Evolutionary conservation across 208 protist genomes (phyloP), one percentile per base, ranked within the genome.

Genomic region (Trypanosoma boissoni): DNA sequence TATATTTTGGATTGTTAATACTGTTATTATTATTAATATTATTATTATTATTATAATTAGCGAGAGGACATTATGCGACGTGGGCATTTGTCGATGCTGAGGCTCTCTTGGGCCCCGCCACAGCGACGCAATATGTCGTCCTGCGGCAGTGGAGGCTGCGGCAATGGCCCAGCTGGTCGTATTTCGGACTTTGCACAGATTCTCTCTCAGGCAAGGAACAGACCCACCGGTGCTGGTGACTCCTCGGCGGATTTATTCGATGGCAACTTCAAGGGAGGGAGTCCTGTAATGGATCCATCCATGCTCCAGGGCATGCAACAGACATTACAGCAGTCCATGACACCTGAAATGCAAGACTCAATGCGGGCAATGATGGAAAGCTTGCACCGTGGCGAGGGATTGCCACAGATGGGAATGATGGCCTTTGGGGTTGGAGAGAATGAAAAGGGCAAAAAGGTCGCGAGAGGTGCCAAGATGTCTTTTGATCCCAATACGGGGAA

Each of bases 371-470:
- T 92, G 80, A 72, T 95, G 66, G 73, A 86, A 27, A 72, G 75
- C 4, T 54, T 88, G 53, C 71, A 85, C 58, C 54, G 66, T 6
- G 83, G 78, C 6, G 76, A 84, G 39, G 81, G 85, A 16, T 64
- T 81, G 60, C 78, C 83, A 28, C 69, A 74, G 20, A 81, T 96
- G 63, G 89, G 86, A 20, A 73, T 96, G 72, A 96, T 96, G 89
- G 89, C 89, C 12, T 96, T 96, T 70, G 89, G 89, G 1, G 64
- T 93, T 42, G 89, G 82, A 2, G 86, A 93, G 41, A 93, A 96
- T 55, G 89, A 96, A 54, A 88, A 80, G 54, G 89, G 89, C 2
- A 96, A 96, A 62, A 92, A 92, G 61, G 86, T 96, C 29, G 89
- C 86, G 0, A 66, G 86, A 0, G 86, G 74, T 3, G 89, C 89